Base-by-base conservation (phyloP, 257 asterid species). In the Nicotiana paniculata region DNA sequence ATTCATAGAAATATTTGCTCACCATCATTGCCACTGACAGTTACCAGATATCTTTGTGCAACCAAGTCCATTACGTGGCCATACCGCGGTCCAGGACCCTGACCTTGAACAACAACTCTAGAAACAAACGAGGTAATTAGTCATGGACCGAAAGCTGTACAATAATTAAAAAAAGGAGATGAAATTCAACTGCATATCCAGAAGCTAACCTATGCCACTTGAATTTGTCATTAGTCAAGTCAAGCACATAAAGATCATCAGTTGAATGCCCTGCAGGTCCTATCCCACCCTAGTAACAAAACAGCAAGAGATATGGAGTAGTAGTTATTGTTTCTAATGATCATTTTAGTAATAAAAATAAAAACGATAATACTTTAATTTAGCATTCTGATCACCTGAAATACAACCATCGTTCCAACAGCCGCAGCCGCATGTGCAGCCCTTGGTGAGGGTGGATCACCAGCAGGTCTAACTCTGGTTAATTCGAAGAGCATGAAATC, bases 221-320 rank as follows among this genome's bases (percentile, higher is more conserved):
- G 86, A 88, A 93, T 88, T 94, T 94, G 85, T 96, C 97, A 85
- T 93, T 94, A 39, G 98, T 90, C 90, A 96, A 84, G 89, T 96
- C 98, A 69, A 96, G 98, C 89, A 96, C 99, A 55, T 84, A 91
- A 39, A 96, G 88, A 84, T 96, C 99, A 86, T 96, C 99, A 0
- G 99, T 92, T 16, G 99, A 96, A 90, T 94, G 98, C 84, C 99
- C 99, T 1, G 99, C 98, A 32, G 99, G 99, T 88, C 99, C 99
- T 76, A 96, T 94, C 66, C 99, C 99, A 43, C 99, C 98, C 99
- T 96, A 87, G 62, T 85, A 89, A 84, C 81, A 86, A 58, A 79
- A 67, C 82, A 84, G 57, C 63, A 86, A 82, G 39, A 65, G 35
- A 51, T 26, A 51, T 24, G 51, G 51, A 43, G 51, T 26, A 51